phyloP scores from a whole-genome alignment of 2,329 filamentous ascomycete genomes.

The Fusarium equiseti region DNA sequence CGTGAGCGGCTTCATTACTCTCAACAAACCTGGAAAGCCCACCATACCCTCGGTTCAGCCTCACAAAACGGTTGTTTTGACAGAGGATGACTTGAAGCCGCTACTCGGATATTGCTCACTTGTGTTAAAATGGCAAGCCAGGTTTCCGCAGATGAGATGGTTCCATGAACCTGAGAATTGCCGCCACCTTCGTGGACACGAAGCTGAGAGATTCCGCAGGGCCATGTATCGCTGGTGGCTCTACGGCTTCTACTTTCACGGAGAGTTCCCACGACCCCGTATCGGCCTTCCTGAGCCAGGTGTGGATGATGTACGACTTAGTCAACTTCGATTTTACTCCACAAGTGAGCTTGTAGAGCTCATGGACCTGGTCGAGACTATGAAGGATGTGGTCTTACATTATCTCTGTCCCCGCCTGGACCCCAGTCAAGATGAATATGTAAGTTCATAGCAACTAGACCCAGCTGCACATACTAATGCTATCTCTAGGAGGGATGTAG shows the following conservation, averaged over 20 bases:
- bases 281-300: constrained; percentile 55
- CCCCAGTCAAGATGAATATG: constrained; percentile 50
- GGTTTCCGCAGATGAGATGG: constrained; percentile 61
- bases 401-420: constrained; percentile 62
- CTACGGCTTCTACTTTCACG: constrained; percentile 65
- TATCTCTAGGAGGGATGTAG: constrained; percentile 34
- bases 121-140: constrained; percentile 55
- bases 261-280: constrained; percentile 55
- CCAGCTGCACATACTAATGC: constrained; percentile 10
- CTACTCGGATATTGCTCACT: constrained; percentile 53
- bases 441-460: constrained; percentile 42
- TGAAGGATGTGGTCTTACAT: constrained; percentile 59
- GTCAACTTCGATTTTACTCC: constrained; percentile 59
- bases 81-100: constrained; percentile 50
- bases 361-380: constrained; percentile 59
- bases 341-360: constrained; percentile 60
- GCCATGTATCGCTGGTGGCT: constrained; percentile 68
- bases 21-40: constrained; percentile 41
- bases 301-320: constrained; percentile 57
- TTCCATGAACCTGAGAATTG: constrained; percentile 60
- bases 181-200: constrained; percentile 57
- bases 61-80: constrained; percentile 48
- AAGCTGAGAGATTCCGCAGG: constrained; percentile 61
- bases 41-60: not conserved
- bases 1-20: constrained; percentile 38